Base-by-base conservation (phyloP, 192 early-diverging fungal species). In the Backusella tarrabulga region DNA sequence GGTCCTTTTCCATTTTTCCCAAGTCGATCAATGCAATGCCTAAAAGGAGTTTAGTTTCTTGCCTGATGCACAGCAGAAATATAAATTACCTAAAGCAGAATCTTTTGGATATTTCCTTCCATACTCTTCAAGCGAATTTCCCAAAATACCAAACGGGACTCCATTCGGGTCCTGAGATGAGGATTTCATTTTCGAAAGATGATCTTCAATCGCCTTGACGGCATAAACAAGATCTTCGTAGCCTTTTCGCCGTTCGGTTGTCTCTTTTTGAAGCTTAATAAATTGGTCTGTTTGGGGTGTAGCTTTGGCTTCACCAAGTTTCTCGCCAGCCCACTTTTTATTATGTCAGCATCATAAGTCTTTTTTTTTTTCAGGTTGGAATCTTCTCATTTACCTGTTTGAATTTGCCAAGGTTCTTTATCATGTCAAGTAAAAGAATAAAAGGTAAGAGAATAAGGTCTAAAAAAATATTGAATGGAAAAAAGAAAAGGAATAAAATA, bases 271-370 rank as follows among this genome's bases (percentile, higher is more conserved):
- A 56, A 97, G 83, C 12, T 89, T 82, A 74, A 91, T 91, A 83
- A 97, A 96, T 67, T 97, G 95, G 23, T 96, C 95, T 73, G 88
- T 88, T 34, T 91, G 91, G 69, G 92, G 90, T 23, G 93, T 92
- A 72, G 84, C 88, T 72, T 88, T 87, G 26, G 86, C 80, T 70
- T 84, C 83, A 23, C 95, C 94, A 50, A 96, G 82, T 68, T 91
- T 90, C 79, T 97, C 96, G 76, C 92, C 93, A n/a, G 92, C 92
- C 84, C 91, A 89, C 89, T 29, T 42, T 42, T 67, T 68, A 15
- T 68, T 56, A 56, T 44, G 29, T 70, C 9, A 40, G 38, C 15
- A 68, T 74, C 34, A 68, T 12, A 50, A 23, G 32, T 32, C 32
- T 32, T 32, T 29, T 29, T 19, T n/a, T 21, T 36, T 34, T 17